Evolutionary conservation across 2,329 filamentous ascomycete species (phyloP).

Genomic region (Beauveria australis): DNA sequence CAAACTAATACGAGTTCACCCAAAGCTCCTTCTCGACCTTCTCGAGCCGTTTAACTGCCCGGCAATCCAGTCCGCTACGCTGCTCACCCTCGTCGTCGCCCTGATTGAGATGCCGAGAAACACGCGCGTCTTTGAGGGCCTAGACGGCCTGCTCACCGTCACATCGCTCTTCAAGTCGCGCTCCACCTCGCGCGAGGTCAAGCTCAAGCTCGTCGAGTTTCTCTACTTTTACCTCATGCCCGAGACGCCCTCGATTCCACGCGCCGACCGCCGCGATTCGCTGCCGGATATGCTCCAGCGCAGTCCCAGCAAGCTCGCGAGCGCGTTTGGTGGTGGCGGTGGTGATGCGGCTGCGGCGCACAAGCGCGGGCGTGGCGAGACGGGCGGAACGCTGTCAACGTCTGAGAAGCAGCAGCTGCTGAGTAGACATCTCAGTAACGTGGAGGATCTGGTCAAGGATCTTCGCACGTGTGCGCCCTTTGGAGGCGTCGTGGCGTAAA

Average conservation of each 20-base stretch:
- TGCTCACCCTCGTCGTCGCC: slow-evolving; percentile 83
- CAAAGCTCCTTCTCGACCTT: slow-evolving; percentile 77
- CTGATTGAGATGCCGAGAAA: slow-evolving; percentile 81
- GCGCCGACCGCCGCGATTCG: slow-evolving; percentile 34
- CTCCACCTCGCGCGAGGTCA: slow-evolving; percentile 77
- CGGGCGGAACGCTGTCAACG: slow-evolving; percentile 51
- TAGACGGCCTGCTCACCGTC: slow-evolving; percentile 85
- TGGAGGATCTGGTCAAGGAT: slow-evolving; percentile 79
- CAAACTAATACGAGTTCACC: neutral
- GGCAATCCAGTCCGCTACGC: slow-evolving; percentile 80
- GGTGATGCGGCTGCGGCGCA: slow-evolving; percentile 10
- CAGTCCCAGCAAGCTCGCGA: slow-evolving; percentile 60
- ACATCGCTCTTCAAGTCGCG: slow-evolving; percentile 90
- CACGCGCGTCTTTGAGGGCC: slow-evolving; percentile 82
- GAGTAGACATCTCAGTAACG: slow-evolving; percentile 69
- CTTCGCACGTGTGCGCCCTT: slow-evolving; percentile 72
- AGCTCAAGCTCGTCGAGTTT: slow-evolving; percentile 94
- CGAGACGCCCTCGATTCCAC: slow-evolving; percentile 57
- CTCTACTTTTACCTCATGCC: slow-evolving; percentile 98
- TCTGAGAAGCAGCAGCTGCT: slow-evolving; percentile 77
- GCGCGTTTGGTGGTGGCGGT: slow-evolving; percentile 37
- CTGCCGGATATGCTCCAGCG: slow-evolving; percentile 50
- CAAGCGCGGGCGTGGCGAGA: slow-evolving; percentile 20
- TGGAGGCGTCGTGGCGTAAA: slow-evolving; percentile 47
- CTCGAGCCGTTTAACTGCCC: slow-evolving; percentile 89